Evolutionary conservation across 495 filamentous ascomycete genomes (phyloP), one percentile per base, ranked within the genome.

Genomic region (Talaromyces nanjingensis): DNA sequence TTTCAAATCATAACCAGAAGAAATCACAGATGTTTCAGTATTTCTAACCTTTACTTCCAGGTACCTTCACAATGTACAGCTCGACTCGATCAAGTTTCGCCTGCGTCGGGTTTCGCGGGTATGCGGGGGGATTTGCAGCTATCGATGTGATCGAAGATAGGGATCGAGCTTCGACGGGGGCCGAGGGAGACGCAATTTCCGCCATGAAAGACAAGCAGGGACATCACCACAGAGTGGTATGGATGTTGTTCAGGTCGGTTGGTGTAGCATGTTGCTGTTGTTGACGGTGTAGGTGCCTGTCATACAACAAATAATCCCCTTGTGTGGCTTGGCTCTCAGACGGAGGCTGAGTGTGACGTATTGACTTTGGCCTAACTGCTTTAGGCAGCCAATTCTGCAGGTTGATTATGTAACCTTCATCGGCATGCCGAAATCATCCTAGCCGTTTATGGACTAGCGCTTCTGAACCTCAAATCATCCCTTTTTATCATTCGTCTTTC

Each of bases 31-130:
- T 1, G 24, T 33, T 20, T 25, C 8, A 20, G 1, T 1, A 59
- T 52, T 64, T n/a, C 80, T 37, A 79, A 93, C 92, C 92, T 86
- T 85, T 85, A 65, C 89, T 96, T 14, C 94, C 93, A 2, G 93
- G 93, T 0, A 98, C 93, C 63, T 92, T 81, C 11, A 92, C 92
- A 65, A 98, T 96, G 71, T 98, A 98, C 24, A 98, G 79, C 3
- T 86, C 84, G 47, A 98, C 73, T 7, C 89, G 87, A 42, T 89
- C 82, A 60, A 85, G 81, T 64, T 76, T 79, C 63, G 79, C 74
- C 65, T 87, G 84, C 11, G 83, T 86, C n/a, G 85, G 89, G 77
- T 86, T 89, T 66, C 84, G 83, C 55, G 91, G 90, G 72, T 94
- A 92, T 60, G 84, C 80, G 34, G 93, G 93, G 47, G 94, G 93